A percentile compares a stretch with the other conserved stretches of the same genome.
phyloP scores from a whole-genome alignment of 164 flowering plant species.

The Nelumbo lutea region DNA sequence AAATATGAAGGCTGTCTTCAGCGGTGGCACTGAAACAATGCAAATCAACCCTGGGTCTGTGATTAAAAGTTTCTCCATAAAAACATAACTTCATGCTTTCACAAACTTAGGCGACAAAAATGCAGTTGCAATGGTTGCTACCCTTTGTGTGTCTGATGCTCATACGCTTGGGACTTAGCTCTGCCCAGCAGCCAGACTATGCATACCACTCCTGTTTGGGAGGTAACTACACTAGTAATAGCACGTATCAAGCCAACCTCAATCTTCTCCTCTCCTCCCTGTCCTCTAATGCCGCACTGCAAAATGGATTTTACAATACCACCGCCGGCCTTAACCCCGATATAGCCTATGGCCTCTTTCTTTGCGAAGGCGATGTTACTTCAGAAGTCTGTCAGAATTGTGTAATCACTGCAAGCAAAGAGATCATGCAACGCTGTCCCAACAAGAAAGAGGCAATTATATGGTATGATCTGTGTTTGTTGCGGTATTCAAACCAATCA shows the following conservation, averaged over 20 bases:
- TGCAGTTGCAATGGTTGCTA: too few relatives aligned
- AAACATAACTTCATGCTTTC: too few relatives aligned
- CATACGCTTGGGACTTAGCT: too few relatives aligned
- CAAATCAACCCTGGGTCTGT: too few relatives aligned
- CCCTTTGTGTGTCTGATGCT: too few relatives aligned
- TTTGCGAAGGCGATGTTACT: conserved; percentile 34
- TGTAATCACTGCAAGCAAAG: conserved; percentile 5
- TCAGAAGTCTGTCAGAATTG: conserved; percentile 16
- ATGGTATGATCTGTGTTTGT: conserved; percentile 21
- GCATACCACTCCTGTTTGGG: too few relatives aligned
- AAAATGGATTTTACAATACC: conserved; percentile 20
- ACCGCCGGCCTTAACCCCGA: conserved; percentile 13
- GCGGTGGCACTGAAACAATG: too few relatives aligned
- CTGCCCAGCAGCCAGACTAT: too few relatives aligned
- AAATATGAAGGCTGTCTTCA: too few relatives aligned
- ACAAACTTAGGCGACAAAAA: too few relatives aligned
- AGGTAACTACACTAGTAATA: conserved; percentile 17
- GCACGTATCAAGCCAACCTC: conserved; percentile 28
- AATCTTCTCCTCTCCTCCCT: conserved; percentile 28
- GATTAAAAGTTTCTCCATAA: too few relatives aligned
- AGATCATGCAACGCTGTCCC: conserved; percentile 17
- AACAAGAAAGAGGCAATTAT: conserved; percentile 7
- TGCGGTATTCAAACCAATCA: conserved; percentile 14
- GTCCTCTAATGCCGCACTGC: conserved; percentile 14
- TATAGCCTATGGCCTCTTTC: conserved; percentile 21